Base-by-base conservation (phyloP, 805 yeast species). In the Kodamaea leandrae region DNA sequence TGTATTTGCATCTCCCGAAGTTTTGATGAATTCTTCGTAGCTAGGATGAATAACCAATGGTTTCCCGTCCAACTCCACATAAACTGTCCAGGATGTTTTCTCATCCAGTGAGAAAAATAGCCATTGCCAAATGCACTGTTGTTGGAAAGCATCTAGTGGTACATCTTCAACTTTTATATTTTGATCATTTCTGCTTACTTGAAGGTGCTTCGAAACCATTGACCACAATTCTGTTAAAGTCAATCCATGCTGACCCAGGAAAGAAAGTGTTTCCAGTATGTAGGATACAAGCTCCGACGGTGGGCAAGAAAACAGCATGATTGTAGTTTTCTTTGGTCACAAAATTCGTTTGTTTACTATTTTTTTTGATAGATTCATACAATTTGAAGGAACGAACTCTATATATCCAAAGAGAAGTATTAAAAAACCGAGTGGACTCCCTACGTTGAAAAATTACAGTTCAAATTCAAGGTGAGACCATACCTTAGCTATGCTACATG, bases 81-180 rank as follows among this genome's bases (percentile, higher is more conserved):
- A 46, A 19, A 49, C 42, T 24, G 46, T 47, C 24, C 46, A 44
- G 9, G 37, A 26, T 4, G 27, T 26, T 12, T 48, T 47, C 6
- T 48, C 47, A 9, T 39, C 45, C 14, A 47, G 47, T 6, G 50
- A 47, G 44, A 55, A 54, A 39, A 66, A 61, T 16, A 69, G 42
- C 58, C 70, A 64, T 42, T 63, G 64, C 75, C 75, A 69, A 15
- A 68, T 53, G 17, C 63, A 54, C 48, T 56, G 61, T 45, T 65
- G 65, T 38, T 64, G 68, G 45, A 68, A 66, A 6, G 47, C 47
- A 52, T 69, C 74, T 14, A 67, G 30, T 15, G 37, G 39, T 6
- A 23, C 36, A 44, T 48, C 53, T 6, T 48, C 38, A 13, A 60
- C 37, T 38, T 56, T 59, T 4, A 32, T 36, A 8, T 27, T 9